Percentiles rank a stretch among this genome's conserved stretches.
phyloP scores from a whole-genome alignment of 768 basidiomycete species.

The Steccherinum ochraceum region DNA sequence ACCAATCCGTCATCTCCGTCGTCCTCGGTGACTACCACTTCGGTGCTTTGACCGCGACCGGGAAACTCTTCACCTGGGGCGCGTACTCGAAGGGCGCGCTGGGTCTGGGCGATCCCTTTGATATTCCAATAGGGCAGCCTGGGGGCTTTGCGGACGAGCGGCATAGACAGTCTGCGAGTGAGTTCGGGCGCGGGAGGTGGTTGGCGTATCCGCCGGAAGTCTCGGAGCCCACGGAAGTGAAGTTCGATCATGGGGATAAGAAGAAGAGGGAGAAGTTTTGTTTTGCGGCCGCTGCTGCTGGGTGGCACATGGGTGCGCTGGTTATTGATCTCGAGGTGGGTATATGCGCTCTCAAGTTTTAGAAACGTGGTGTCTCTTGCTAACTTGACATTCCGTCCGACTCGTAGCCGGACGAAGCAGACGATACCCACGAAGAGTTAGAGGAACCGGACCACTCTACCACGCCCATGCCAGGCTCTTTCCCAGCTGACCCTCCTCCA shows the following conservation, averaged over 20 bases:
- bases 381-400: no score
- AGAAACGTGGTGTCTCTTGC: no score
- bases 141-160: slow-evolving; percentile 47
- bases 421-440: background rate
- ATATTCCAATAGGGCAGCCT: slow-evolving; percentile 45
- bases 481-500: background rate
- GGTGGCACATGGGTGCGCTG: slow-evolving; percentile 90
- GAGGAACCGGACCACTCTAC: background rate
- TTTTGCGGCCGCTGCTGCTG: slow-evolving; percentile 73
- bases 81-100: slow-evolving; percentile 71
- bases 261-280: slow-evolving; percentile 57
- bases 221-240: slow-evolving; percentile 58
- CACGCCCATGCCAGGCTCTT: background rate
- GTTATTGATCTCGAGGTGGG: slow-evolving; percentile 78
- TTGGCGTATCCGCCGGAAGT: slow-evolving; percentile 35
- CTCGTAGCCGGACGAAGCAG: background rate
- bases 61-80: slow-evolving; percentile 81
- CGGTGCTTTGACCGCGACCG: slow-evolving; percentile 74
- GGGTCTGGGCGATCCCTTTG: slow-evolving; percentile 73
- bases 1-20: slow-evolving; percentile 75
- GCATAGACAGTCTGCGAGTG: slow-evolving; percentile 18
- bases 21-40: slow-evolving; percentile 91
- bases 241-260: slow-evolving; percentile 57
- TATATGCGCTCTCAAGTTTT: no score
- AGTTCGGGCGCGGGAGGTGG: slow-evolving; percentile 24